Percentiles rank a stretch among this genome's conserved stretches.
These are phyloP conservation scores for Claviceps paspali DNA, from an alignment of 2,329 filamentous ascomycete genomes.

Conservation along the genomic window DNA sequence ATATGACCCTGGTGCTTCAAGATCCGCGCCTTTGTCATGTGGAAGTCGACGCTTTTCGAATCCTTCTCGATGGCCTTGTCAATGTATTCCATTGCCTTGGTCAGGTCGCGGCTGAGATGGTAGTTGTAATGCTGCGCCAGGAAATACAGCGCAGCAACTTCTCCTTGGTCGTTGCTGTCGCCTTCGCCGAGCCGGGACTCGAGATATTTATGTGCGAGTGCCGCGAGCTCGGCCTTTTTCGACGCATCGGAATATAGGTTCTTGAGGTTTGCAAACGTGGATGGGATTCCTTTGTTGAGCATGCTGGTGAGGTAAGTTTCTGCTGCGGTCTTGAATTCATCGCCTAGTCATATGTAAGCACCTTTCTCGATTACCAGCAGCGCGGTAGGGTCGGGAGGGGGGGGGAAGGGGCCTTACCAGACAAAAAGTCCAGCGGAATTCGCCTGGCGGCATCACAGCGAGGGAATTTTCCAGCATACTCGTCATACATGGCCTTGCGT, in stretches of 20 bases:
- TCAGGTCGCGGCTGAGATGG: conserved; percentile 66
- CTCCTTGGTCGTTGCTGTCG: conserved; percentile 40
- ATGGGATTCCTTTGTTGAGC: conserved; percentile 86
- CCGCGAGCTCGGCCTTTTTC: conserved; percentile 65
- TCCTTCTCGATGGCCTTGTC: conserved; percentile 70
- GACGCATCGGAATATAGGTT: conserved; percentile 64
- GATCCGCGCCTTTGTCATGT: conserved; percentile 91
- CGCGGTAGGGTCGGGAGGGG: no score
- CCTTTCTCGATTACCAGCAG: neutral
- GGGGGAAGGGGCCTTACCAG: no score
- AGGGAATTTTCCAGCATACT: conserved; percentile 67
- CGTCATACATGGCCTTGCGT: conserved; percentile 55
- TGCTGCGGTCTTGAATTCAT: conserved; percentile 65
- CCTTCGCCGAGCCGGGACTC: conserved; percentile 38
- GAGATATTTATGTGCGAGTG: conserved; percentile 66
- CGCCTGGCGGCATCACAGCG: conserved; percentile 74
- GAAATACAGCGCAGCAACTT: conserved; percentile 76
- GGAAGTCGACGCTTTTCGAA: conserved; percentile 72
- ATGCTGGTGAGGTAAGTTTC: conserved; percentile 68
- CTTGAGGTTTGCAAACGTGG: conserved; percentile 93
- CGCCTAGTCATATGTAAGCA: conserved; percentile 33
- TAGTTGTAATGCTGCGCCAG: conserved; percentile 97
- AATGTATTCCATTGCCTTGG: conserved; percentile 68
- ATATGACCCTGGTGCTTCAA: conserved; percentile 78
- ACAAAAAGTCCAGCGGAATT: conserved; percentile 77